Evolutionary conservation across 371 early-diverging fungal species (phyloP).

Genomic region (Mucor racemosus): DNA sequence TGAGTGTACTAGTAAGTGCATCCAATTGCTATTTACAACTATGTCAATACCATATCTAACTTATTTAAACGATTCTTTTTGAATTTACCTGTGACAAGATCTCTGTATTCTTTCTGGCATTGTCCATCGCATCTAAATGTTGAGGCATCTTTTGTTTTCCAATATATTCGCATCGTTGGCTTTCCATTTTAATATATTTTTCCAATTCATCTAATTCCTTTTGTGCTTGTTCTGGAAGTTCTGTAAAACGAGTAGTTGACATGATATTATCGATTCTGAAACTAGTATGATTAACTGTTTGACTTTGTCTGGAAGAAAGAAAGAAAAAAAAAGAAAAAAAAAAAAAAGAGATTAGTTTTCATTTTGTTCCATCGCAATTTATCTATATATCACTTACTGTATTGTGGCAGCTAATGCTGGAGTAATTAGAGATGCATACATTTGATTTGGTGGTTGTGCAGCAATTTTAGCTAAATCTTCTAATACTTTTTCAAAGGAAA

Average conservation of each 20-base stretch:
- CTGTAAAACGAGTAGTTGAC: constrained; percentile 41
- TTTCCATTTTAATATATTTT: constrained; percentile 42
- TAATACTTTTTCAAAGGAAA: constrained; percentile 39
- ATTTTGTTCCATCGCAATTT: background rate
- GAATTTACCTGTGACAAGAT: constrained; percentile 38
- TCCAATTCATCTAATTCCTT: constrained; percentile 47
- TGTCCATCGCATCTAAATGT: constrained; percentile 34
- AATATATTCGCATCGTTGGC: constrained; percentile 46
- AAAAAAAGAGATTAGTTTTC: background rate
- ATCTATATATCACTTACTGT: constrained; percentile 34
- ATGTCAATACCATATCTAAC: background rate
- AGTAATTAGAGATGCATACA: constrained; percentile 38
- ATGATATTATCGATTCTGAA: constrained; percentile 52
- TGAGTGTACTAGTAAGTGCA: constrained; percentile 37
- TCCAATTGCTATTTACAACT: constrained; percentile 38
- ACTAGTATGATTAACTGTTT: constrained; percentile 42
- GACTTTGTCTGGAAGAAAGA: constrained; percentile 34
- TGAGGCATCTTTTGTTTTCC: constrained; percentile 37
- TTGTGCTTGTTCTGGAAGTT: constrained; percentile 52
- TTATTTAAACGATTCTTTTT: background rate
- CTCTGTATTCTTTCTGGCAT: constrained; percentile 33
- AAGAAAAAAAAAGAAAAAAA: background rate
- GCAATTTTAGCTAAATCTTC: constrained; percentile 34
- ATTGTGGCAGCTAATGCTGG: constrained; percentile 28
- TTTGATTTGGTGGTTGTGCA: constrained; percentile 36